Base-by-base conservation (phyloP, 2,329 filamentous ascomycete species). In the Zymoseptoria passerinii region DNA sequence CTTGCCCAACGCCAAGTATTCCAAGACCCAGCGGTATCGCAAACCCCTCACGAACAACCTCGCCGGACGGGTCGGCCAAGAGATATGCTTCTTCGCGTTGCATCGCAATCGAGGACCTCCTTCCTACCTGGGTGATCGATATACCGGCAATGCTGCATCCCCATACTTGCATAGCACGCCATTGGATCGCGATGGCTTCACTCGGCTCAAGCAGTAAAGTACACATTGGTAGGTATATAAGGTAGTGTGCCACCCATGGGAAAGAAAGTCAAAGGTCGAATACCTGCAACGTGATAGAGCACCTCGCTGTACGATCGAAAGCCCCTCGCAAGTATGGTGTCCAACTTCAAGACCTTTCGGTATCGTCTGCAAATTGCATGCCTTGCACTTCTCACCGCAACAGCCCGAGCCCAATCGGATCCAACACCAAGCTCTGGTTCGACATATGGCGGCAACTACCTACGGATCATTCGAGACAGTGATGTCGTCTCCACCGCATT, bases 401-500 rank as follows among this genome's bases (percentile, higher is more conserved):
- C 23, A 27, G 49, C 19, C 8, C 19, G 7, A 20, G 49, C 49
- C 3, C 49, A 50, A 27, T 50, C 49, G 5, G 49, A 50, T 27
- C 49, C 49, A 27, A 50, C 49, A 20, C 49, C 49, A 50, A 50
- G 49, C 20, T 50, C 49, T 5, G 49, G 49, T 1, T 20, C 19
- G 9, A 52, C 50, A 13, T 52, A 52, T 16, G 53, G 54, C 52
- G 23, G 52, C 29, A 56, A 56, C 35, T 53, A 28, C n/a, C 23
- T 53, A 6, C 13, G 28, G 35, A 40, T 40, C 8, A 59, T 27
- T 27, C 52, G 53, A n/a, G 57, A 59, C 44, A 59, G 57, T 53
- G 53, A 59, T 19, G 27, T 59, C 20, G 55, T 57, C 27, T 40
- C 55, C 16, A 18, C 50, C 7, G 55, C 55, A 16, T 68, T 65